phyloP scores from a whole-genome alignment of 306 rosid genomes.

The Castanea sativa region DNA sequence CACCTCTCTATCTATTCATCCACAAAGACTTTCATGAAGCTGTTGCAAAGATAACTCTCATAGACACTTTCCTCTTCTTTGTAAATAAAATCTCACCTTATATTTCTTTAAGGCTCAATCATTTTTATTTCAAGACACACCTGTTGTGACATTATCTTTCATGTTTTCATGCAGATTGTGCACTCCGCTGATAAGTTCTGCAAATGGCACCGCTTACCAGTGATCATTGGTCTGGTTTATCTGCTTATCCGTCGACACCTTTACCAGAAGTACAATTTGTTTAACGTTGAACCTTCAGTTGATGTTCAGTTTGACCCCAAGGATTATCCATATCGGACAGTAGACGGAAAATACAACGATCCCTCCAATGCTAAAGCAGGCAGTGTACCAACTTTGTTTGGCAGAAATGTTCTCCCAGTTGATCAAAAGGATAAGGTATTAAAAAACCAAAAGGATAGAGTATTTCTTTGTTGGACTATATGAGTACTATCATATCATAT shows the following conservation, averaged over 20 bases:
- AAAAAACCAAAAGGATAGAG: too few species aligned
- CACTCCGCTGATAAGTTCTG: conserved; percentile 54
- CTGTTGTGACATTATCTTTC: neutral
- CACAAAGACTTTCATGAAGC: conserved; percentile 46
- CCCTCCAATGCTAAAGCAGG: conserved; percentile 56
- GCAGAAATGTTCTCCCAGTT: conserved; percentile 49
- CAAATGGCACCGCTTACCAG: conserved; percentile 52
- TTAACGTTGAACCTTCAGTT: conserved; percentile 40
- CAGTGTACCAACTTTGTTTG: conserved; percentile 45
- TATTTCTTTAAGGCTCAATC: neutral
- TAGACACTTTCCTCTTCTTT: conserved; percentile 36
- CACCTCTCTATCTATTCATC: conserved; percentile 10
- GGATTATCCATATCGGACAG: conserved; percentile 47
- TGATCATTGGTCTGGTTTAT: conserved; percentile 39
- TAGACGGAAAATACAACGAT: conserved; percentile 47
- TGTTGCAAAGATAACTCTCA: conserved; percentile 39
- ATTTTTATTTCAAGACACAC: neutral
- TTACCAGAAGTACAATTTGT: conserved; percentile 51
- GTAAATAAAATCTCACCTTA: conserved; percentile 7
- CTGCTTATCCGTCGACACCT: conserved; percentile 41
- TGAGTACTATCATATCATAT: too few species aligned
- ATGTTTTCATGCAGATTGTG: conserved; percentile 32
- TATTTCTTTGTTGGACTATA: too few species aligned
- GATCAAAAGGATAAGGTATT: conserved; percentile 44
- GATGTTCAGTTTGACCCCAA: conserved; percentile 44